These are phyloP conservation scores for Strigomonas culicis DNA, from an alignment of 208 protist species.

Conservation along the genomic window DNA sequence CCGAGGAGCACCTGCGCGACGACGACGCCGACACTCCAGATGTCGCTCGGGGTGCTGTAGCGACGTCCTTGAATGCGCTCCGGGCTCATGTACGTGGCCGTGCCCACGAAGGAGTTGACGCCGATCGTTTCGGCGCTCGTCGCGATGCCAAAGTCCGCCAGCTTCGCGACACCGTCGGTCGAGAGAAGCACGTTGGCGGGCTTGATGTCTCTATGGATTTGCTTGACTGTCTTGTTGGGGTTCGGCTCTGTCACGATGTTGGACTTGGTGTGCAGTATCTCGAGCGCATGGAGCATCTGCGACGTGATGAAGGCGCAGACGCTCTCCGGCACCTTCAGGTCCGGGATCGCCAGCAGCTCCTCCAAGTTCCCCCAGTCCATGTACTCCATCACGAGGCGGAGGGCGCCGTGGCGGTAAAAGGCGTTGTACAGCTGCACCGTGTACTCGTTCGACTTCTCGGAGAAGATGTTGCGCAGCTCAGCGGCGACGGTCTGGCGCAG, in stretches of 20 bases:
- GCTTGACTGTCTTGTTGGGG: slow-evolving; percentile 55
- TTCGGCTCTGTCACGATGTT: slow-evolving; percentile 80
- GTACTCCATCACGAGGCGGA: slow-evolving; percentile 86
- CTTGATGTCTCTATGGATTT: slow-evolving; percentile 89
- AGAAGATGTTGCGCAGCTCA: slow-evolving; percentile 83
- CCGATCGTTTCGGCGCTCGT: slow-evolving; percentile 80
- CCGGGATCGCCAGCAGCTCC: slow-evolving; percentile 57
- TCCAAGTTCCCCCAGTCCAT: slow-evolving; percentile 89
- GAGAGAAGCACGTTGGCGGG: slow-evolving; percentile 88
- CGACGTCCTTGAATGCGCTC: slow-evolving; percentile 76
- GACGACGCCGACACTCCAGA: slow-evolving; percentile 86
- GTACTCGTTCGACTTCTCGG: slow-evolving; percentile 57
- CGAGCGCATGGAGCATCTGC: slow-evolving; percentile 80
- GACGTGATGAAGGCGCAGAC: slow-evolving; percentile 68
- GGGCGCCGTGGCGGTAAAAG: slow-evolving; percentile 62
- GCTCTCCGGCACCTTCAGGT: slow-evolving; percentile 38
- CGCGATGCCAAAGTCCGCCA: slow-evolving; percentile 86
- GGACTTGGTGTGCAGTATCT: slow-evolving; percentile 78
- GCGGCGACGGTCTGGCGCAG: slow-evolving; percentile 72
- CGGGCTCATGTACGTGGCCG: slow-evolving; percentile 85
- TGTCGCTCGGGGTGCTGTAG: slow-evolving; percentile 80
- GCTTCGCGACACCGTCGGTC: slow-evolving; percentile 59
- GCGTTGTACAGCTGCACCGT: slow-evolving; percentile 84
- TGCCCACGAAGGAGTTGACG: slow-evolving; percentile 86
- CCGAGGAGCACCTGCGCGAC: slow-evolving; percentile 67